Conservation (phyloP, 1,284 basidiomycete genomes). For the Puccinia polysora region DNA sequence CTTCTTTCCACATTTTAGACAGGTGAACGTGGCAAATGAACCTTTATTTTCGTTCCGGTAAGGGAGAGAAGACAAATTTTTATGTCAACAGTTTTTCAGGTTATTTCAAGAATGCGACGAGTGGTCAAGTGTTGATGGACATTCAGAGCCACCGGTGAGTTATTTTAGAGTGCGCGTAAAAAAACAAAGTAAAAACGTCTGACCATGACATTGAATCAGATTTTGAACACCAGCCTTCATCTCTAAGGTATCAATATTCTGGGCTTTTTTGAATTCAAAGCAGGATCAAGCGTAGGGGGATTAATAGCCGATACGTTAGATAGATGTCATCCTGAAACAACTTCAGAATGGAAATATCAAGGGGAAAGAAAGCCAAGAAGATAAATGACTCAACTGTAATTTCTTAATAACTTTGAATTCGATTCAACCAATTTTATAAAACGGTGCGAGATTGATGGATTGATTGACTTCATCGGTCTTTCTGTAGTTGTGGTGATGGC, state of each 20-base stretch:
- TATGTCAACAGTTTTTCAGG: too few species aligned
- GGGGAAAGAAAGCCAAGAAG: conserved; percentile 43
- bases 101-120: too few species aligned
- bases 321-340: too few species aligned
- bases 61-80: not conserved
- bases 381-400: conserved; percentile 67
- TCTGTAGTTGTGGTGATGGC: conserved; percentile 41
- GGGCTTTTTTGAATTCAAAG: conserved; percentile 44
- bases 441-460: conserved; percentile 79
- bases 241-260: conserved; percentile 73
- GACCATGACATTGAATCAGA: conserved; percentile 84
- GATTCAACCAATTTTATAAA: conserved; percentile 88
- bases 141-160: too few species aligned
- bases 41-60: not conserved
- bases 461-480: conserved; percentile 53
- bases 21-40: conserved; percentile 47
- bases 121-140: too few species aligned
- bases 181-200: conserved; percentile 44
- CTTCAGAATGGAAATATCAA: too few species aligned
- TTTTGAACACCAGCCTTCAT: conserved; percentile 73
- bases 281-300: conserved; percentile 15
- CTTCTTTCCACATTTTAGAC: conserved; percentile 47
- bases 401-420: conserved; percentile 68
- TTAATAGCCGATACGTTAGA: too few species aligned
- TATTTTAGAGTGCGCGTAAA: conserved; percentile 51